Evolutionary conservation across 2,329 filamentous ascomycete genomes (phyloP), one percentile per base, ranked within the genome.

Genomic region (Cytospora paraplurivora): DNA sequence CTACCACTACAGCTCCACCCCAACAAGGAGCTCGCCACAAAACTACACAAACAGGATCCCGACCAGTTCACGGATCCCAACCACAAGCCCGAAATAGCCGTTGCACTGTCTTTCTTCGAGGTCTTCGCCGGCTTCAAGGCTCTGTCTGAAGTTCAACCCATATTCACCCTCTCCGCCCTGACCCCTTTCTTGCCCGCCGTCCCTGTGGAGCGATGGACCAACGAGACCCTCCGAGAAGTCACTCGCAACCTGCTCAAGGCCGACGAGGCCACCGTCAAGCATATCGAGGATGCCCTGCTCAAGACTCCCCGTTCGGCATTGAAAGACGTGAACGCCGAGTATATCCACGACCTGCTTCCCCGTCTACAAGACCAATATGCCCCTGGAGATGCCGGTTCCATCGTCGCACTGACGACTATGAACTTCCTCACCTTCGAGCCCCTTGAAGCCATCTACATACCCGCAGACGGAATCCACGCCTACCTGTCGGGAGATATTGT

Each of bases 31-130:
- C 81, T 92, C 1, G 84, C 90, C 0, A 76, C 81, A 10, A 81
- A 86, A 69, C 80, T 92, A 2, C 88, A 92, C 75, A 72, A 81
- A 60, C 73, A 85, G 67, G 81, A 91, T 60, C 88, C 89, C 0
- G 75, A 85, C 2, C 82, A 85, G 63, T 93, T 90, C 73, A 85
- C 84, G 1, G 89, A 93, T 68, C 77, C 83, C 3, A 93, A 93
- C 73, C 89, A 93, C 78, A 93, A 93, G 75, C 90, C 90, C 1
- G 90, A 93, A 72, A 93, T 93, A 59, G 89, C 90, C 0, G 78
- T 93, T 1, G 89, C 90, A 0, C 76, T 93, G 1, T 81, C 83
- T 13, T 83, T 86, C 27, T 93, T 93, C 69, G 89, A 93, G 73
- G 86, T 89, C 0, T 93, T 93, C 69, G 88, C 86, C 11, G 90